Conservation (phyloP, 306 rosid species). For the Senna siamea region DNA sequence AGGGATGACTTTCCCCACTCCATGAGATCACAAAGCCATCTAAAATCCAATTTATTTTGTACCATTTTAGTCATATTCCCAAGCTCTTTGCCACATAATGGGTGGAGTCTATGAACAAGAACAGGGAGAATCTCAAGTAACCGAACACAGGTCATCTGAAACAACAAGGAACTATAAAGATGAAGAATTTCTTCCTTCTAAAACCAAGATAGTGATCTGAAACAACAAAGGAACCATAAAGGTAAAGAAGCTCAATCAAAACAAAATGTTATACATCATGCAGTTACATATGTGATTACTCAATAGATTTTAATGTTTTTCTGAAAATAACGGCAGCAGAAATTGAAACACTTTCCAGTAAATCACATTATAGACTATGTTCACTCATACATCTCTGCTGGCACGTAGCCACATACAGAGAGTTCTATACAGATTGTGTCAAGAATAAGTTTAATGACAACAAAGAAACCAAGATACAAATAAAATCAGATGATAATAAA, state of each 20-base stretch:
- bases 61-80: conserved; percentile 45
- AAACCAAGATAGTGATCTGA: conserved; percentile 32
- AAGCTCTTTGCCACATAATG: conserved; percentile 37
- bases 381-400: conserved; percentile 24
- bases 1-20: conserved; percentile 96
- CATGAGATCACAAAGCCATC: conserved; percentile 81
- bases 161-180: conserved; percentile 43
- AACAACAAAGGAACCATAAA: conserved; percentile 28
- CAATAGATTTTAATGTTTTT: conserved; percentile 13
- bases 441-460: background rate
- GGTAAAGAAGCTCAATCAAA: conserved; percentile 27
- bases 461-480: conserved; percentile 11
- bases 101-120: conserved; percentile 59
- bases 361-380: conserved; percentile 12
- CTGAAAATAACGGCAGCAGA: conserved; percentile 8
- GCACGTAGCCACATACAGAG: background rate
- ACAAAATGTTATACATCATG: conserved; percentile 25
- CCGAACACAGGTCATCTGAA: conserved; percentile 97
- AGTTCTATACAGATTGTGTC: background rate
- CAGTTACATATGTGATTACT: conserved; percentile 18
- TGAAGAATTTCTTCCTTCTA: conserved; percentile 43
- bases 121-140: conserved; percentile 88
- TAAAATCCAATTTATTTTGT: conserved; percentile 52
- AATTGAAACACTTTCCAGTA: conserved; percentile 3
- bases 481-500: background rate